Conservation (phyloP, 2,329 filamentous ascomycete species). For the Trichoderma arundinaceum region DNA sequence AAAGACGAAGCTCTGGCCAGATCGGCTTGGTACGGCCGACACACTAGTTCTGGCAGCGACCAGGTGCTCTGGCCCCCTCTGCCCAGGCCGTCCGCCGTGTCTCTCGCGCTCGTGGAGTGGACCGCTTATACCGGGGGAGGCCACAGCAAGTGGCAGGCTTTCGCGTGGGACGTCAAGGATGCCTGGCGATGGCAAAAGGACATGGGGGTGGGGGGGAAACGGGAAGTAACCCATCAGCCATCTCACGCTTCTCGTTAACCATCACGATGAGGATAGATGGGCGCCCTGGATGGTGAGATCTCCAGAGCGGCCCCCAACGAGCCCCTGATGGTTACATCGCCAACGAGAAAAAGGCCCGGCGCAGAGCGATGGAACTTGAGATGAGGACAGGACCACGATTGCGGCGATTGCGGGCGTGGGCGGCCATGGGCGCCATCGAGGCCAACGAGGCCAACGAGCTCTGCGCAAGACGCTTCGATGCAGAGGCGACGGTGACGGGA, state of each 20-base stretch:
- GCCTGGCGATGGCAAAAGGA: slow-evolving; percentile 32
- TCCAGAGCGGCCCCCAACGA: slow-evolving; percentile 33
- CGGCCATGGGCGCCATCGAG: background rate
- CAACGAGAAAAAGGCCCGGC: slow-evolving; percentile 33
- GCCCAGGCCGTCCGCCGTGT: slow-evolving; percentile 17
- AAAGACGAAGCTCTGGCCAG: slow-evolving; percentile 24
- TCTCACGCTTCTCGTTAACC: slow-evolving; percentile 29
- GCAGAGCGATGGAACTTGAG: slow-evolving; percentile 34
- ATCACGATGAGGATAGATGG: slow-evolving; percentile 28
- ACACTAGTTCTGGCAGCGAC: background rate
- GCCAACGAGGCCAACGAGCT: background rate
- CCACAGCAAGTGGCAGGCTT: slow-evolving; percentile 28
- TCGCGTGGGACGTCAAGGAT: slow-evolving; percentile 31
- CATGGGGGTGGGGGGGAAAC: slow-evolving; percentile 32
- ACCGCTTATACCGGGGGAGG: slow-evolving; percentile 12
- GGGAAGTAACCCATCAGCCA: slow-evolving; percentile 39
- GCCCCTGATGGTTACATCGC: slow-evolving; percentile 40
- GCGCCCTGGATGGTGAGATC: slow-evolving; percentile 34
- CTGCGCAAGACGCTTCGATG: too few relatives aligned
- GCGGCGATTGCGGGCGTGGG: slow-evolving; percentile 12
- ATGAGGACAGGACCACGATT: slow-evolving; percentile 18
- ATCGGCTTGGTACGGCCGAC: slow-evolving; percentile 26
- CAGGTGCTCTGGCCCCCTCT: slow-evolving; percentile 7
- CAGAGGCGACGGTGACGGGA: background rate
- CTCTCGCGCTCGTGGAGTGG: slow-evolving; percentile 17